Conservation (phyloP, 2,329 filamentous ascomycete genomes). For the Pezicula neosporulosa region DNA sequence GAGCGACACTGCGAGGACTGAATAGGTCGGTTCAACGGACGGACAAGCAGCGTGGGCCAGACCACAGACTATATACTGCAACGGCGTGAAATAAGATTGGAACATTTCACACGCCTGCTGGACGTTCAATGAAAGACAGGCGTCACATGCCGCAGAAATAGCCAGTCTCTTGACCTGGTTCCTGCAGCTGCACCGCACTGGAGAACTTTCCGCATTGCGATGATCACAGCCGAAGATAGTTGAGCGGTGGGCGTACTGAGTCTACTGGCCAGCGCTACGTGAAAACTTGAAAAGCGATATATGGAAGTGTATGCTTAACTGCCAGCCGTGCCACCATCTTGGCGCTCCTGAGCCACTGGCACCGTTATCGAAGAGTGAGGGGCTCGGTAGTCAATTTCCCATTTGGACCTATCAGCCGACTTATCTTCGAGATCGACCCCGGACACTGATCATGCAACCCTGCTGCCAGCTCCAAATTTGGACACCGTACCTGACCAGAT, state of each 20-base stretch:
- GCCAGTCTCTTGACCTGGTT: neutral
- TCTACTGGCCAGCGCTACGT: too few relatives aligned
- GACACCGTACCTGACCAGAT: neutral
- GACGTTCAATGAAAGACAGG: neutral
- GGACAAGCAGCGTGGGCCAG: neutral
- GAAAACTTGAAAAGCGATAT: too few relatives aligned
- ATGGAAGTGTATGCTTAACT: too few relatives aligned
- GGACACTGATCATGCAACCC: neutral
- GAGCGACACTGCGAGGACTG: neutral
- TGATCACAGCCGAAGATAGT: neutral
- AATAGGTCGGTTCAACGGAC: too few relatives aligned
- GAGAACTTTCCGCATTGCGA: neutral
- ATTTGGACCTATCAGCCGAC: neutral
- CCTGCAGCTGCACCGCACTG: neutral
- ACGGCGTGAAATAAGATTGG: neutral
- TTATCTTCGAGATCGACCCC: neutral
- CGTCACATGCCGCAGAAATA: neutral
- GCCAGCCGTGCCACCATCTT: neutral
- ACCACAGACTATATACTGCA: neutral
- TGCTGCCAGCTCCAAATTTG: neutral
- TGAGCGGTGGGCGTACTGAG: too few relatives aligned
- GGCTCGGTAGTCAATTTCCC: neutral
- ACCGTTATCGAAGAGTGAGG: neutral
- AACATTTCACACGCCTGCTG: neutral
- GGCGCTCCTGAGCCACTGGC: neutral